Evolutionary conservation across 768 basidiomycete genomes (phyloP), one percentile per base, ranked within the genome.

Genomic region (Polyporus arcularius): DNA sequence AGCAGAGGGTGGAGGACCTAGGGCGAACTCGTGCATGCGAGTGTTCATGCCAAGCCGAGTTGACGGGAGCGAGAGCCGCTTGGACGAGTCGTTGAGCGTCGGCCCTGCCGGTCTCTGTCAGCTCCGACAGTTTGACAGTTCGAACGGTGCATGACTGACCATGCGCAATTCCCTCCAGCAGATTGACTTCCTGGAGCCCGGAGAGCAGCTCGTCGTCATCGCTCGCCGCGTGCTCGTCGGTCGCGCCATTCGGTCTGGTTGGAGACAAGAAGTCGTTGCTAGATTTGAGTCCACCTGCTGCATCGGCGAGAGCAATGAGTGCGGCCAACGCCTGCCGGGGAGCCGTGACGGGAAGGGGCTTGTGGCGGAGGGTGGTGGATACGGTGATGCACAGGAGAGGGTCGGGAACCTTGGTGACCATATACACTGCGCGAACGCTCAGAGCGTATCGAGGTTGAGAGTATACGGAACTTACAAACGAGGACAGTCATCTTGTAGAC

Each of bases 361-460:
- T 90, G 26, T 96, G 92, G 51, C 94, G 84, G n/a, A 96, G 76
- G 0, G 94, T 97, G n/a, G 87, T 81, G 3, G 91, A 93, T 4
- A 88, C 80, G 0, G 94, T 97, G 31, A 97, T 74, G 67, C 89
- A 94, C 30, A 97, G 81, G 11, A 96, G 73, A 10, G 94, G 94
- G 61, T 94, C 85, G 3, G 77, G 67, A 50, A 89, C 83, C 38
- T 81, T 78, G 15, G 93, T 84, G 35, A 86, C 82, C 31, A 94
- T 74, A 71, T 88, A 95, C 0, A 90, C 93, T 95, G 64, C 21
- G 6, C 61, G 57, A 26, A 42, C 15, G 41, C 41, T 57, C 39
- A 45, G 47, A 28, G n/a, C 28, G 21, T 10, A 21, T n/a, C 21
- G 42, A 15, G 26, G 41, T 28, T 9, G 32, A 51, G 32, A 12